These are phyloP conservation scores for Colletotrichum musae DNA, from an alignment of 2,329 filamentous ascomycete genomes.

Conservation along the genomic window DNA sequence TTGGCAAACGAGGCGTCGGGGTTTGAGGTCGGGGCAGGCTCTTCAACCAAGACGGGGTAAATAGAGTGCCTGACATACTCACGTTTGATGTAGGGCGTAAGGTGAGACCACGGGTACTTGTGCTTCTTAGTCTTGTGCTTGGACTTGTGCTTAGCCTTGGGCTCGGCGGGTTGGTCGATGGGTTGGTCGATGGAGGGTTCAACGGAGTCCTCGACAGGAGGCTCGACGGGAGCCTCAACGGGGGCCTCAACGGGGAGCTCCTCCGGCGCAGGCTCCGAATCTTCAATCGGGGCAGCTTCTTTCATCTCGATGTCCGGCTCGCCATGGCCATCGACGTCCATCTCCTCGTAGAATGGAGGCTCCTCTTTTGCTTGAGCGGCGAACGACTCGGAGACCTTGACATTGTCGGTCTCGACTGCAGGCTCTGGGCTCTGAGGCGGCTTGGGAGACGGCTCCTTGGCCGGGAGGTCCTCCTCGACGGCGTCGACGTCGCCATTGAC, in stretches of 20 bases:
- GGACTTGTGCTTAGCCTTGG: too few species aligned
- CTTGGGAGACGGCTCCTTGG: constrained; percentile 9
- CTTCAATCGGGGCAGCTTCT: too few species aligned
- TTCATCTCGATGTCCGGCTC: background rate
- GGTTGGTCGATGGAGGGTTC: too few species aligned
- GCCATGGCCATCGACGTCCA: background rate
- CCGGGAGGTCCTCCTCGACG: background rate
- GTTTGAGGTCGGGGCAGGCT: constrained; percentile 44
- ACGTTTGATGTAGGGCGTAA: constrained; percentile 58
- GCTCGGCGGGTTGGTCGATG: too few species aligned
- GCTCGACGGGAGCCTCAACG: constrained; percentile 14
- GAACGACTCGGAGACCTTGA: constrained; percentile 11
- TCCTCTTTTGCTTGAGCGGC: constrained; percentile 7
- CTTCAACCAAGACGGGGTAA: constrained; percentile 33
- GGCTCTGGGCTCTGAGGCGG: constrained; percentile 1
- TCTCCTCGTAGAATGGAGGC: background rate
- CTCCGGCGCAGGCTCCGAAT: too few species aligned
- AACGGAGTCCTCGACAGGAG: constrained; percentile 22
- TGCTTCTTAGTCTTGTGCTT: constrained; percentile 10
- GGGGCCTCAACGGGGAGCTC: constrained; percentile 16
- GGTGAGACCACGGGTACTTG: constrained; percentile 53
- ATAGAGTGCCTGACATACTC: constrained; percentile 56
- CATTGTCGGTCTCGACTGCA: constrained; percentile 4
- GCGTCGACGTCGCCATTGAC: constrained; percentile 26
- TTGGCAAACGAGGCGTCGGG: constrained; percentile 23